Evolutionary conservation across 495 filamentous ascomycete species (phyloP).

Genomic region (Oidiodendron maius): DNA sequence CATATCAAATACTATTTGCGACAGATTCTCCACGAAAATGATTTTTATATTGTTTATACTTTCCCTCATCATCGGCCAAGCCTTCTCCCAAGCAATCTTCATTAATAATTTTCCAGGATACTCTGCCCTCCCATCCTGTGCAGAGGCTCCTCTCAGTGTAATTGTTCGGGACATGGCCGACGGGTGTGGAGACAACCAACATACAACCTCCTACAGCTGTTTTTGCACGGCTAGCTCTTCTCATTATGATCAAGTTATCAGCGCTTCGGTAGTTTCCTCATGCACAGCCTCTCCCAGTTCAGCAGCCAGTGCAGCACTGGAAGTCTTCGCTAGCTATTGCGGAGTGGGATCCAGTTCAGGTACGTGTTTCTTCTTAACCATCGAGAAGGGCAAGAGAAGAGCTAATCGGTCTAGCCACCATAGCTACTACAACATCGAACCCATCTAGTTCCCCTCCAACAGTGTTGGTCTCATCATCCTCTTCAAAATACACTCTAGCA

Average conservation of each 20-base stretch:
- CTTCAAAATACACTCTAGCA: too few relatives aligned
- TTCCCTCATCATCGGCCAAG: too few relatives aligned
- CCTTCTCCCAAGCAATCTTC: slow-evolving; percentile 12
- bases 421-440: neutral
- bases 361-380: neutral
- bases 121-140: slow-evolving; percentile 15
- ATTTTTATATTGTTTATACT: too few relatives aligned
- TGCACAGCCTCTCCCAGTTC: neutral
- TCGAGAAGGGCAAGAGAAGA: too few relatives aligned
- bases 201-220: slow-evolving; percentile 20
- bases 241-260: slow-evolving; percentile 13
- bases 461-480: too few relatives aligned
- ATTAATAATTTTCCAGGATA: slow-evolving; percentile 21
- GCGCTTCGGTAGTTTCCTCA: neutral
- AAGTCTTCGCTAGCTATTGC: neutral
- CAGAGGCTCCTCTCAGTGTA: slow-evolving; percentile 14
- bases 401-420: neutral
- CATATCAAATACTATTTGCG: too few relatives aligned
- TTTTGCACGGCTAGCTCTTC: slow-evolving; percentile 25
- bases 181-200: slow-evolving; percentile 20
- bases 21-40: too few relatives aligned
- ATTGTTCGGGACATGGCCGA: slow-evolving; percentile 20
- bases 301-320: neutral
- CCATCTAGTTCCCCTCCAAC: too few relatives aligned
- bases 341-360: neutral